A percentile compares a stretch with the other conserved stretches of the same genome.
Evolutionary conservation across 2,329 filamentous ascomycete genomes (phyloP).

Genomic region (Sclerotinia trifoliorum): DNA sequence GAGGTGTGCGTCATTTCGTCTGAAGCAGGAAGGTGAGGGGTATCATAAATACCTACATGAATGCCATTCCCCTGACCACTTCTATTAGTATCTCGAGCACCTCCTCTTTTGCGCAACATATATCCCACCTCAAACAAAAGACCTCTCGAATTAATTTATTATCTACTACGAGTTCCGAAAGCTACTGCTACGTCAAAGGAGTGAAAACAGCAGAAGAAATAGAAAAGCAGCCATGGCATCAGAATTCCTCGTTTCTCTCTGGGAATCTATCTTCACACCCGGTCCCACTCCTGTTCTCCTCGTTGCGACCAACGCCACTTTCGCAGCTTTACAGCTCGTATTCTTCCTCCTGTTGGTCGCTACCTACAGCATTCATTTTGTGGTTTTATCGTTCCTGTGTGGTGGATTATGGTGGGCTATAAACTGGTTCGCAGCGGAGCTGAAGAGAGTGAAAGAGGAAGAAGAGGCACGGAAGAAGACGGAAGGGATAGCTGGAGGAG

Average conservation of each 20-base stretch:
- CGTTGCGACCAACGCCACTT: conserved; percentile 84
- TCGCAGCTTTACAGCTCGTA: conserved; percentile 78
- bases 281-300: conserved; percentile 86
- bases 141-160: neutral
- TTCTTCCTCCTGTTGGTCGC: conserved; percentile 73
- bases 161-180: conserved; percentile 8
- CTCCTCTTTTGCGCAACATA: neutral
- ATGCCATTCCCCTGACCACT: conserved; percentile 21
- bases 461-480: conserved; percentile 35
- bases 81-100: neutral
- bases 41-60: conserved; percentile 19
- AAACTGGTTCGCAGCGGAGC: conserved; percentile 89
- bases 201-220: neutral
- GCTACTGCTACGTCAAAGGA: neutral
- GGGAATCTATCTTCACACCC: conserved; percentile 90
- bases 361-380: conserved; percentile 86
- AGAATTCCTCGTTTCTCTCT: conserved; percentile 69
- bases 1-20: conserved; percentile 21
- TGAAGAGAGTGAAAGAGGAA: conserved; percentile 47
- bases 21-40: conserved; percentile 22
- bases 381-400: conserved; percentile 75
- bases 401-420: conserved; percentile 87
- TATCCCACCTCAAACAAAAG: neutral
- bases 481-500: conserved; percentile 31
- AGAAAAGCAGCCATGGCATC: conserved; percentile 8